These are phyloP conservation scores for Umbelopsis vinacea DNA, from an alignment of 192 early-diverging fungal genomes.

Conservation along the genomic window DNA sequence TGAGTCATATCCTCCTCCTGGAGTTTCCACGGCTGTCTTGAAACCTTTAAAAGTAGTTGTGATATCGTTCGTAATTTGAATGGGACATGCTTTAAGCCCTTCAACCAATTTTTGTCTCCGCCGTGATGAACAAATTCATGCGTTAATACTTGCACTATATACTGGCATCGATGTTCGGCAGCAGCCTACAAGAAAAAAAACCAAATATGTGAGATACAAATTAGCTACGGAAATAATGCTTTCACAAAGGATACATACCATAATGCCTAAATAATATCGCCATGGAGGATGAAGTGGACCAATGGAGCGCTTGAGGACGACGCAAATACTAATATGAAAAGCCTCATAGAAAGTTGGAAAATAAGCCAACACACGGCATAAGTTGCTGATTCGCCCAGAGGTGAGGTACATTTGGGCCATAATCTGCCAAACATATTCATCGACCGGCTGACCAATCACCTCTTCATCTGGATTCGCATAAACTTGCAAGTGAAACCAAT, in stretches of 20 bases:
- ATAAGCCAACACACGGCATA: conserved; percentile 20
- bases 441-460: conserved; percentile 45
- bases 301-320: conserved; percentile 44
- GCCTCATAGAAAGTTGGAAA: conserved; percentile 2
- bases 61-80: conserved; percentile 56
- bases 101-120: conserved; percentile 57
- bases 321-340: conserved; percentile 4
- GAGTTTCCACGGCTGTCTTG: conserved; percentile 61
- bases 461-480: background rate
- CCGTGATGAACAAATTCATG: conserved; percentile 40
- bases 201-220: background rate
- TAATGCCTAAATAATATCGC: conserved; percentile 57
- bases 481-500: background rate
- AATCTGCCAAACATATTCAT: conserved; percentile 51
- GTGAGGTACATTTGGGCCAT: conserved; percentile 51
- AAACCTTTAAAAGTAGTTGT: conserved; percentile 45
- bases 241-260: conserved; percentile 34
- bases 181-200: background rate
- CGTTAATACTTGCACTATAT: background rate
- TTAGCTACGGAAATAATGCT: background rate
- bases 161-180: conserved; percentile 17
- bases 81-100: conserved; percentile 47
- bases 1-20: conserved; percentile 39
- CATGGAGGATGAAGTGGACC: conserved; percentile 56
- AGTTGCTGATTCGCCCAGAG: conserved; percentile 38